These are phyloP conservation scores for Naganishia kalamii DNA, from an alignment of 768 basidiomycete species.

Conservation along the genomic window DNA sequence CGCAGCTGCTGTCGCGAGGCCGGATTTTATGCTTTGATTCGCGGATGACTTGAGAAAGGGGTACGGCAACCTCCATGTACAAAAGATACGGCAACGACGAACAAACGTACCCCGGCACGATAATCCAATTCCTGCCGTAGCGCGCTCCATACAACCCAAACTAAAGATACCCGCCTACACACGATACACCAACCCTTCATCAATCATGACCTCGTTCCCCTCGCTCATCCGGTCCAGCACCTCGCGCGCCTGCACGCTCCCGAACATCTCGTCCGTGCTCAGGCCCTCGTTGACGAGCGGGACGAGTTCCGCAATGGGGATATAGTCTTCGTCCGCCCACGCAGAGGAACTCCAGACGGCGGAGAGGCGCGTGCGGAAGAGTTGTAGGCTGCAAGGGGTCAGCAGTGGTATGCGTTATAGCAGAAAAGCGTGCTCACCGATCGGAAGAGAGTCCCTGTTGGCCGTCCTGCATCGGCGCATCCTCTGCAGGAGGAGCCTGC, in stretches of 20 bases:
- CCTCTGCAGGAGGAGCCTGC: background rate
- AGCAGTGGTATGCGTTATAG: background rate
- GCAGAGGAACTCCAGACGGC: slow-evolving; percentile 57
- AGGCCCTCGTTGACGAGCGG: slow-evolving; percentile 72
- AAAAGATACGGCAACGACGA: too few relatives aligned
- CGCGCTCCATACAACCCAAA: background rate
- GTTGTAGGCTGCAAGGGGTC: slow-evolving; percentile 54
- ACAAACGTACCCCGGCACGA: too few relatives aligned
- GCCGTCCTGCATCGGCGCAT: slow-evolving; percentile 22
- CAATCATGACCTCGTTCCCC: slow-evolving; percentile 76
- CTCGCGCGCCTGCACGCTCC: slow-evolving; percentile 69
- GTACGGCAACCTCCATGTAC: too few relatives aligned
- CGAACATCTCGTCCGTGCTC: slow-evolving; percentile 62
- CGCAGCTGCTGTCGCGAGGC: too few relatives aligned
- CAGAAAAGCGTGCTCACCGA: background rate
- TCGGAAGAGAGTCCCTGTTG: slow-evolving; percentile 4
- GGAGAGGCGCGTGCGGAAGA: slow-evolving; percentile 76
- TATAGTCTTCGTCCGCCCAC: slow-evolving; percentile 68
- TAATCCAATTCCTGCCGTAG: background rate
- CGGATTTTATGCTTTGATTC: too few relatives aligned
- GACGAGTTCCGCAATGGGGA: slow-evolving; percentile 64
- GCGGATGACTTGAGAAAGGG: too few relatives aligned
- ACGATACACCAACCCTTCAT: slow-evolving; percentile 78
- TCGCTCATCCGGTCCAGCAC: slow-evolving; percentile 68
- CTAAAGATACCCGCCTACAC: too few relatives aligned